These are phyloP conservation scores for Sarcocystis neurona DNA, from an alignment of 169 alveolate species.

Conservation along the genomic window DNA sequence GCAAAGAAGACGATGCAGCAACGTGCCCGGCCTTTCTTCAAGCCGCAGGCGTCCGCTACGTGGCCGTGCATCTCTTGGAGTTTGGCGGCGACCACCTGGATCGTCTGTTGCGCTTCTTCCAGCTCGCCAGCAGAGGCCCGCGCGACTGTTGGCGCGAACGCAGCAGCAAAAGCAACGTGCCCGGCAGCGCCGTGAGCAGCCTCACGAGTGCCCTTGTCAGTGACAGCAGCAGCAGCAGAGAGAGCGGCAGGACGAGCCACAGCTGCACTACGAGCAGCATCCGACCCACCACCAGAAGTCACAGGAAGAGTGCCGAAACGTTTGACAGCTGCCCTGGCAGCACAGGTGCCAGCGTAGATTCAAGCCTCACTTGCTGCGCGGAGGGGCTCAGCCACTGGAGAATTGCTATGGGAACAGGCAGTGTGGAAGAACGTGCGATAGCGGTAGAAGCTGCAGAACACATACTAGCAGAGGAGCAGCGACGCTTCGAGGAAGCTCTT, in stretches of 20 bases:
- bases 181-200: background rate
- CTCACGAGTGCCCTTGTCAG: no score
- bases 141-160: background rate
- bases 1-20: background rate
- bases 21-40: background rate
- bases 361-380: no score
- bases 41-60: conserved; percentile 36
- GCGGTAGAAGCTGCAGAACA: no score
- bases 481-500: no score
- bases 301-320: no score
- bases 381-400: no score
- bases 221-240: conserved; percentile 33
- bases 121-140: background rate
- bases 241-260: conserved; percentile 33
- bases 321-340: no score
- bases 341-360: no score
- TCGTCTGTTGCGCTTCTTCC: conserved; percentile 48
- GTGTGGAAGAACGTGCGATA: no score
- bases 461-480: no score
- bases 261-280: conserved; percentile 19
- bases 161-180: background rate
- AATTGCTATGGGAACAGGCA: no score
- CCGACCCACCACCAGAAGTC: no score
- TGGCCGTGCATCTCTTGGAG: conserved; percentile 61
- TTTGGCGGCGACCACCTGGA: conserved; percentile 67